Evolutionary conservation across 2,329 filamentous ascomycete genomes (phyloP).

Genomic region (Whalleya microplaca): DNA sequence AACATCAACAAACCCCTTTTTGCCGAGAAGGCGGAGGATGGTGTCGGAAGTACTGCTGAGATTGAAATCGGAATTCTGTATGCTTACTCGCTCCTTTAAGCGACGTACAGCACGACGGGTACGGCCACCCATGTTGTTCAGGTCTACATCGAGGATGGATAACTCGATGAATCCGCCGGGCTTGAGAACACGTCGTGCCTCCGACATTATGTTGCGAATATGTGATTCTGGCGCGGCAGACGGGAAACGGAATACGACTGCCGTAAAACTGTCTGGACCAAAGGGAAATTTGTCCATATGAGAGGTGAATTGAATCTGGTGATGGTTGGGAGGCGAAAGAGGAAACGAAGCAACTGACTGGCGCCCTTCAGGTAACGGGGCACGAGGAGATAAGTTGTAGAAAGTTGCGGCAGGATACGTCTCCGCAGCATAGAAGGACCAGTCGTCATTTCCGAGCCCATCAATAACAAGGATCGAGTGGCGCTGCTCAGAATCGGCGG

Average conservation of each 20-base stretch:
- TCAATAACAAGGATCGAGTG: slow-evolving; percentile 77
- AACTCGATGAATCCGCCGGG: slow-evolving; percentile 81
- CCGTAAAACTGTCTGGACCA: slow-evolving; percentile 73
- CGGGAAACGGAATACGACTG: slow-evolving; percentile 78
- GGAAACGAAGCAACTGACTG: slow-evolving; percentile 52
- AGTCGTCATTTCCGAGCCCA: slow-evolving; percentile 84
- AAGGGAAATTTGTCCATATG: slow-evolving; percentile 73
- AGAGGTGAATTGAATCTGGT: slow-evolving; percentile 71
- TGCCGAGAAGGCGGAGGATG: slow-evolving; percentile 68
- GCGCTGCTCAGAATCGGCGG: slow-evolving; percentile 54
- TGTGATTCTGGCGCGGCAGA: slow-evolving; percentile 68
- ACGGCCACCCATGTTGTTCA: slow-evolving; percentile 79
- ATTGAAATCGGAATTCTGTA: slow-evolving; percentile 60
- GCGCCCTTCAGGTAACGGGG: slow-evolving; percentile 52
- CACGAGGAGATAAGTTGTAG: slow-evolving; percentile 72
- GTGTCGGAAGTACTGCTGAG: slow-evolving; percentile 64
- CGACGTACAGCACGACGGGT: slow-evolving; percentile 70
- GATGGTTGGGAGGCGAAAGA: slow-evolving; percentile 69
- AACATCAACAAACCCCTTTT: slow-evolving; percentile 71
- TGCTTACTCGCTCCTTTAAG: slow-evolving; percentile 72
- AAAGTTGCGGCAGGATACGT: slow-evolving; percentile 76
- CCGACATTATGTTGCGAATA: slow-evolving; percentile 72
- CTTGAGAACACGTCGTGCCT: slow-evolving; percentile 77
- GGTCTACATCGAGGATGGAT: slow-evolving; percentile 76
- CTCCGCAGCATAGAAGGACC: slow-evolving; percentile 84